phyloP scores from a whole-genome alignment of 2,329 filamentous ascomycete species.

The Teratosphaeria nubilosa region DNA sequence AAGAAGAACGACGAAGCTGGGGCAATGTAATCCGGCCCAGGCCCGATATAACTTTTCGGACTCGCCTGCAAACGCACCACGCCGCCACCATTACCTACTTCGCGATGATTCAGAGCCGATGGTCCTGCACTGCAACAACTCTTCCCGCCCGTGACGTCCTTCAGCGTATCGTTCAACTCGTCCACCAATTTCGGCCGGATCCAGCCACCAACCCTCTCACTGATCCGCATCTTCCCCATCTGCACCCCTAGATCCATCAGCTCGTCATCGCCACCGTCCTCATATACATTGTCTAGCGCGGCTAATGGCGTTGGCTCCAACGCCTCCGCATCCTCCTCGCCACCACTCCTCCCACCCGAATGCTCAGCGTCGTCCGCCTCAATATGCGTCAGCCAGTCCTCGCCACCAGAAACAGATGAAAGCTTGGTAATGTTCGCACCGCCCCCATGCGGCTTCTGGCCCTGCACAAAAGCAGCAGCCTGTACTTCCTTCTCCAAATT shows the following conservation, averaged over 20 bases:
- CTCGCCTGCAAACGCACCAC: conserved; percentile 16
- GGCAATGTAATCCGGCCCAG: conserved; percentile 56
- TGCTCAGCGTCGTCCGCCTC: conserved; percentile 47
- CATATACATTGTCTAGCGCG: conserved; percentile 57
- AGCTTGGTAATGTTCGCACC: conserved; percentile 13
- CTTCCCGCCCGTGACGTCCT: conserved; percentile 20
- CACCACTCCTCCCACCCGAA: conserved; percentile 21
- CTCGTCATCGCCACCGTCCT: conserved; percentile 55
- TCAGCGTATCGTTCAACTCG: conserved; percentile 43
- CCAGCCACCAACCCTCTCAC: conserved; percentile 63
- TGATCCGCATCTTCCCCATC: conserved; percentile 62
- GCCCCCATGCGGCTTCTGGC: conserved; percentile 14
- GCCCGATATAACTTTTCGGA: conserved; percentile 46
- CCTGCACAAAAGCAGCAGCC: conserved; percentile 9
- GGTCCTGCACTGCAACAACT: conserved; percentile 11
- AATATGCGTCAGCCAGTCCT: conserved; percentile 17
- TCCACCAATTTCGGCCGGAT: conserved; percentile 60
- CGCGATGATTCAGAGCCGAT: conserved; percentile 9
- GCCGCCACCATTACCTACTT: neutral
- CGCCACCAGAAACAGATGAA: neutral
- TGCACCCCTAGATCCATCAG: conserved; percentile 62
- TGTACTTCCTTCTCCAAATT: conserved; percentile 60
- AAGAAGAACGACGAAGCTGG: conserved; percentile 61
- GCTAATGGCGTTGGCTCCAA: conserved; percentile 55
- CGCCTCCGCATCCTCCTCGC: conserved; percentile 44